A percentile compares a stretch with the other conserved stretches of the same genome.
These are phyloP conservation scores for Aspergillus oerlinghausenensis DNA, from an alignment of 2,329 filamentous ascomycete species.

Conservation along the genomic window DNA sequence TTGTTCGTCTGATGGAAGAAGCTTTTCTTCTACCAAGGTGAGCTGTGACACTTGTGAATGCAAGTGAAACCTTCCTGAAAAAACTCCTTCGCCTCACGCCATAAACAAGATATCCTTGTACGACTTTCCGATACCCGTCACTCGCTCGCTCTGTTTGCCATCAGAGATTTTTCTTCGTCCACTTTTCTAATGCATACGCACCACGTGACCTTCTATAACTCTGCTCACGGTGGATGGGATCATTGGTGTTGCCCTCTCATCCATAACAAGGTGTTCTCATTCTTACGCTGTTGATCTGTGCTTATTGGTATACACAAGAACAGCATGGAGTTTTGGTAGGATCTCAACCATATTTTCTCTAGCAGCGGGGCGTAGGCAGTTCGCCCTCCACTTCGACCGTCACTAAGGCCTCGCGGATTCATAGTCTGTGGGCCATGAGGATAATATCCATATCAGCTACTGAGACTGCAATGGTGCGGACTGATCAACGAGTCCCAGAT, in stretches of 20 bases:
- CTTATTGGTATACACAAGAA: slow-evolving; percentile 15
- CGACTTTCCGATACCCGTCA: slow-evolving; percentile 8
- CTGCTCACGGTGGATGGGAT: slow-evolving; percentile 4
- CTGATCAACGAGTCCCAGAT: neutral
- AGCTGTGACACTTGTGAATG: neutral
- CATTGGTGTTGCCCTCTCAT: slow-evolving; percentile 5
- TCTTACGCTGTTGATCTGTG: slow-evolving; percentile 13
- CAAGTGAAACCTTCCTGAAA: slow-evolving; percentile 2
- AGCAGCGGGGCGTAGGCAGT: slow-evolving; percentile 13
- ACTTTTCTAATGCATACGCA: slow-evolving; percentile 10
- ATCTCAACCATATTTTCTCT: slow-evolving; percentile 2
- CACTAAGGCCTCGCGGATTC: neutral
- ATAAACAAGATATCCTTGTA: neutral
- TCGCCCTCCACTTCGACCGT: slow-evolving; percentile 10
- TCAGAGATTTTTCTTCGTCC: slow-evolving; percentile 4
- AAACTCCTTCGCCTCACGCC: neutral
- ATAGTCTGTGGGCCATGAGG: neutral
- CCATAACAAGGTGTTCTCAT: slow-evolving; percentile 3
- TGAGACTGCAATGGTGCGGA: neutral
- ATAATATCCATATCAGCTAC: neutral
- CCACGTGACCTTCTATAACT: slow-evolving; percentile 4
- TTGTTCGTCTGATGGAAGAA: neutral
- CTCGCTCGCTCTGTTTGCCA: slow-evolving; percentile 3
- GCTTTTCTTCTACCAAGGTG: slow-evolving; percentile 1
- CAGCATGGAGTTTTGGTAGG: slow-evolving; percentile 13